Conservation (phyloP, 306 rosid genomes). For the Luffa acutangula region DNA sequence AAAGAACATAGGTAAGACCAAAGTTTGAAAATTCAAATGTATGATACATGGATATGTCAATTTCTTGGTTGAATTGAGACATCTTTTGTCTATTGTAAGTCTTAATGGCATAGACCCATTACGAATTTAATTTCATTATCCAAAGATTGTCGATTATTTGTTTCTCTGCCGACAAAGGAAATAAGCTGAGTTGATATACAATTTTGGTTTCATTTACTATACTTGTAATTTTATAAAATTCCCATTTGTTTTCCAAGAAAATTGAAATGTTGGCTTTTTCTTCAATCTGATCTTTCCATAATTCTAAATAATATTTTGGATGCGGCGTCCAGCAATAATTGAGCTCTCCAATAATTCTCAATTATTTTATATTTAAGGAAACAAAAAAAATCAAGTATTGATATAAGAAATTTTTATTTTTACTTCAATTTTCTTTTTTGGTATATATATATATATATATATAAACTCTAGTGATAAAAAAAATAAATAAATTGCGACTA, state of each 20-base stretch:
- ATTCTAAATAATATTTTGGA: background rate
- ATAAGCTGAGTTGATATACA: background rate
- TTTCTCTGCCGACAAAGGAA: background rate
- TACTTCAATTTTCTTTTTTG: too few relatives aligned
- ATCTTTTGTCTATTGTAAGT: background rate
- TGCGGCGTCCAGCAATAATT: background rate
- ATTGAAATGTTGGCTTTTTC: too few relatives aligned
- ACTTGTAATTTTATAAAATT: too few relatives aligned
- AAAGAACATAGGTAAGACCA: background rate
- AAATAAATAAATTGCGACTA: too few relatives aligned
- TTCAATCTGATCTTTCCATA: background rate
- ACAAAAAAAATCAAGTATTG: too few relatives aligned
- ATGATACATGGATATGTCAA: background rate
- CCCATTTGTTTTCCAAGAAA: too few relatives aligned
- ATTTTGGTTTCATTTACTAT: too few relatives aligned
- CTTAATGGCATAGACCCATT: background rate
- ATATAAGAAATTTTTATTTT: too few relatives aligned
- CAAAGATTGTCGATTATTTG: background rate
- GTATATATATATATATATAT: too few relatives aligned
- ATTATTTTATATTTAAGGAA: too few relatives aligned
- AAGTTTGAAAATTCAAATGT: background rate
- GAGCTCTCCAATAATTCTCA: background rate
- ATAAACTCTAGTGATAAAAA: too few relatives aligned
- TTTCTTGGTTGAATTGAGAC: background rate
- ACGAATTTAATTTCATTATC: background rate